Evolutionary conservation across 108 stramenopile genomes (phyloP).

Genomic region (Ochromonas danica): DNA sequence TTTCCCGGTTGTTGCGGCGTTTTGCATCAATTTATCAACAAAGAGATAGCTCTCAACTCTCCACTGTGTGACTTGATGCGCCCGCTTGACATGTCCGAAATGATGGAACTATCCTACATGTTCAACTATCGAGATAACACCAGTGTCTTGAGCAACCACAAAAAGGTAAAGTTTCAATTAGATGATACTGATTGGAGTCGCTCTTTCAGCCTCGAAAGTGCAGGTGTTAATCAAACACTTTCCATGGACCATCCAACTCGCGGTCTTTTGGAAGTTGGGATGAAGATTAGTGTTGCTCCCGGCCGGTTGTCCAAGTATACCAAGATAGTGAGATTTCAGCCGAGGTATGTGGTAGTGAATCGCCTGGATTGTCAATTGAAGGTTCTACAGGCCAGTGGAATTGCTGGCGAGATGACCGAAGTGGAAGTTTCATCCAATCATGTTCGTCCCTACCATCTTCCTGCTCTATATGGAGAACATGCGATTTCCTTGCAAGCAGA

Average conservation of each 20-base stretch:
- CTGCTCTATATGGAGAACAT: neutral
- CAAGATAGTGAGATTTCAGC: constrained; percentile 85
- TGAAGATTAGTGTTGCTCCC: constrained; percentile 77
- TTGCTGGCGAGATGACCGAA: neutral
- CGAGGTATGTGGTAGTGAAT: constrained; percentile 81
- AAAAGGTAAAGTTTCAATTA: constrained; percentile 73
- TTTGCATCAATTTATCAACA: neutral
- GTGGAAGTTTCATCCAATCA: neutral
- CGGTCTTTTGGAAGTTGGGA: constrained; percentile 73
- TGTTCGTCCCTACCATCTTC: constrained; percentile 8
- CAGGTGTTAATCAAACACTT: constrained; percentile 89
- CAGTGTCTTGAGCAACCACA: constrained; percentile 59
- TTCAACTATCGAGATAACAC: constrained; percentile 82
- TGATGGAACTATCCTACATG: constrained; percentile 79
- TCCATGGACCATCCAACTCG: constrained; percentile 79
- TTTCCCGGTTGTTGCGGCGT: neutral
- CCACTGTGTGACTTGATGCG: neutral
- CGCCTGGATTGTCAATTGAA: constrained; percentile 45
- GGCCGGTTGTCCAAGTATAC: constrained; percentile 82
- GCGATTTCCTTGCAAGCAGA: neutral
- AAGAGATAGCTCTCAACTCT: neutral
- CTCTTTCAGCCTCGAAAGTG: constrained; percentile 80
- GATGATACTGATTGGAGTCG: constrained; percentile 56
- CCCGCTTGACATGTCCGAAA: constrained; percentile 67
- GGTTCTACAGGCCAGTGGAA: neutral